Evolutionary conservation across 352 stramenopile genomes (phyloP), one percentile per base, ranked within the genome.

Genomic region (Elongisporangium anandrum): DNA sequence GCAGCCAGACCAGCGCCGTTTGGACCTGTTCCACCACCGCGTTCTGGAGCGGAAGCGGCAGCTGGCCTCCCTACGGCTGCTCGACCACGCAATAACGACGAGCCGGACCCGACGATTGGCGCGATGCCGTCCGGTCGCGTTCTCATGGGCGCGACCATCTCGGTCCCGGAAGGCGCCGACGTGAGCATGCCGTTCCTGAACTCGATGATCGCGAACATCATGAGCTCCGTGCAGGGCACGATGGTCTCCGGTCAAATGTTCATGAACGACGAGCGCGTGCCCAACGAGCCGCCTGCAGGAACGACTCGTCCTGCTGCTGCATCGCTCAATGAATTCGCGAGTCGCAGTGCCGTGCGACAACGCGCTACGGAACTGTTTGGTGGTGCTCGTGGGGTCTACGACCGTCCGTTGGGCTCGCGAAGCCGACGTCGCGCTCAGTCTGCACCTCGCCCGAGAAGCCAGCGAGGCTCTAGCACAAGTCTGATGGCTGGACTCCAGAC

Each of bases 101-200:
- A 94, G 12, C 80, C 85, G 7, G 85, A 92, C 56, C 81, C 85
- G 26, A 76, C 57, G 3, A 69, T 85, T 60, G 58, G 61, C 13
- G 51, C 24, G 0, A 6, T 68, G 7, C 64, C 59, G 6, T 58
- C 50, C 0, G 79, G 73, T 26, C 85, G 70, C 24, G 64, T 92
- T 17, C 66, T 92, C 48, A 90, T 94, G 79, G 82, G 85, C 8
- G 82, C 85, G 19, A 90, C 85, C 2, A 90, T 94, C 51, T 66
- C 82, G 9, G 68, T 92, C 2, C 75, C 80, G 1, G 81, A 92
- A 22, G 79, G 81, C 4, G 53, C 75, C 10, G 75, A 84, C 39
- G 75, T 90, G 38, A 81, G 65, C n/a, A 85, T 92, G 76, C 85
- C 85, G 13, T 93, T 95, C 70, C 68, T 95, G 8, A 91, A 79